A percentile compares a stretch with the other conserved stretches of the same genome.
Evolutionary conservation across 495 filamentous ascomycete species (phyloP).

Genomic region (Hyphodiscus hymeniophilus): DNA sequence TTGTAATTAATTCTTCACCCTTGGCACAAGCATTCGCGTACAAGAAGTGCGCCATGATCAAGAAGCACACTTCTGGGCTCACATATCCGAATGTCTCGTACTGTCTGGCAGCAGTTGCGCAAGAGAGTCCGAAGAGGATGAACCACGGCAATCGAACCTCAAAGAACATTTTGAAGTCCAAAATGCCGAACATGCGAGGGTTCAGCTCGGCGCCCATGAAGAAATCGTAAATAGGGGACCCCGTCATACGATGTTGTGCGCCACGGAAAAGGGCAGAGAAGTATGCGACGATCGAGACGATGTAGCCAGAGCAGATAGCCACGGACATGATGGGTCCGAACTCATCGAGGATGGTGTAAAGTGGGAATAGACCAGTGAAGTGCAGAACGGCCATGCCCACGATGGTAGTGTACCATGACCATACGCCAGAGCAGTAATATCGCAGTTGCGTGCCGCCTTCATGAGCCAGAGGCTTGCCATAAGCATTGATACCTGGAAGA

Average conservation of each 20-base stretch:
- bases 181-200: constrained; percentile 83
- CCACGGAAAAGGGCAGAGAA: constrained; percentile 73
- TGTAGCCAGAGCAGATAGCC: constrained; percentile 79
- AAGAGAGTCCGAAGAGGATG: constrained; percentile 74
- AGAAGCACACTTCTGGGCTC: constrained; percentile 77
- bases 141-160: constrained; percentile 97
- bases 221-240: constrained; percentile 88
- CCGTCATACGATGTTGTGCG: constrained; percentile 84
- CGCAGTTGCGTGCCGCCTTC: constrained; percentile 71
- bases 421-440: constrained; percentile 90
- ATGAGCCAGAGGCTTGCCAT: constrained; percentile 81
- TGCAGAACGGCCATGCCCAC: constrained; percentile 59
- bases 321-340: constrained; percentile 88
- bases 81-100: constrained; percentile 89
- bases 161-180: constrained; percentile 99
- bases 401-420: constrained; percentile 82
- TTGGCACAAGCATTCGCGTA: constrained; percentile 97
- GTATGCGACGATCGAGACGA: constrained; percentile 76
- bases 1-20: constrained; percentile 89
- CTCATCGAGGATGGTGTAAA: constrained; percentile 92
- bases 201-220: constrained; percentile 99
- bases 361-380: constrained; percentile 72
- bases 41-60: constrained; percentile 87
- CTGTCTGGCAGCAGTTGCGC: constrained; percentile 74
- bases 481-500: constrained; percentile 74